Evolutionary conservation across 2,329 filamentous ascomycete species (phyloP).

Genomic region (Aspergillus persii): DNA sequence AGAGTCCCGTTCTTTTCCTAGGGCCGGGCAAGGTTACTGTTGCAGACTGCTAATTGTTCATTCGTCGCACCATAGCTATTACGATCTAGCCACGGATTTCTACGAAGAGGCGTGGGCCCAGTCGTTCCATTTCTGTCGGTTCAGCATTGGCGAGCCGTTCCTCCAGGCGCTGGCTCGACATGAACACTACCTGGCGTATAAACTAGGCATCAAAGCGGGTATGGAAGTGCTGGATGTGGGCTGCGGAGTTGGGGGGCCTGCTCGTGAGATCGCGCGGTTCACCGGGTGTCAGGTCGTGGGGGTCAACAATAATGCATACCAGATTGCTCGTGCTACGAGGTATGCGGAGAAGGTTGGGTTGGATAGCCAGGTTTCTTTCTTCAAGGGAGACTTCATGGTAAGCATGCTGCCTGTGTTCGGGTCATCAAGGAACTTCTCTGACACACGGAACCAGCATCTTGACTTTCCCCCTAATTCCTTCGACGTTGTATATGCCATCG

Average conservation of each 20-base stretch:
- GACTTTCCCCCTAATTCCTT: constrained; percentile 87
- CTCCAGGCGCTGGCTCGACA: constrained; percentile 89
- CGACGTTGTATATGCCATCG: constrained; percentile 94
- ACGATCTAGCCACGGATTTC: constrained; percentile 89
- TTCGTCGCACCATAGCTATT: constrained; percentile 63
- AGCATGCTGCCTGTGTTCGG: neutral
- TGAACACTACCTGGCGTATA: constrained; percentile 93
- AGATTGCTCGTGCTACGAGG: constrained; percentile 86
- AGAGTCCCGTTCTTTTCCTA: constrained; percentile 33
- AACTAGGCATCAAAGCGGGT: constrained; percentile 78
- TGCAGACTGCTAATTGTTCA: constrained; percentile 1
- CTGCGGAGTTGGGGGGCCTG: constrained; percentile 93
- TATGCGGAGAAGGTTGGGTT: constrained; percentile 83
- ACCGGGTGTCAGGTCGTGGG: constrained; percentile 84
- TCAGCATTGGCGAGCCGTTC: constrained; percentile 82
- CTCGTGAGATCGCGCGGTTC: constrained; percentile 94
- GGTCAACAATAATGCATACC: constrained; percentile 99
- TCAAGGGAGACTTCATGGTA: constrained; percentile 93
- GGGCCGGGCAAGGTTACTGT: neutral
- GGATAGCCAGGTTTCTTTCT: constrained; percentile 74
- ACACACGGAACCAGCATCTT: constrained; percentile 63
- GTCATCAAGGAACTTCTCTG: neutral
- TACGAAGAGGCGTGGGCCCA: constrained; percentile 98
- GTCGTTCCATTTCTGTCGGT: constrained; percentile 97
- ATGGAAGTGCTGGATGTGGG: constrained; percentile 95